These are phyloP conservation scores for Xylaria multiplex DNA, from an alignment of 2,329 filamentous ascomycete genomes.

Conservation along the genomic window DNA sequence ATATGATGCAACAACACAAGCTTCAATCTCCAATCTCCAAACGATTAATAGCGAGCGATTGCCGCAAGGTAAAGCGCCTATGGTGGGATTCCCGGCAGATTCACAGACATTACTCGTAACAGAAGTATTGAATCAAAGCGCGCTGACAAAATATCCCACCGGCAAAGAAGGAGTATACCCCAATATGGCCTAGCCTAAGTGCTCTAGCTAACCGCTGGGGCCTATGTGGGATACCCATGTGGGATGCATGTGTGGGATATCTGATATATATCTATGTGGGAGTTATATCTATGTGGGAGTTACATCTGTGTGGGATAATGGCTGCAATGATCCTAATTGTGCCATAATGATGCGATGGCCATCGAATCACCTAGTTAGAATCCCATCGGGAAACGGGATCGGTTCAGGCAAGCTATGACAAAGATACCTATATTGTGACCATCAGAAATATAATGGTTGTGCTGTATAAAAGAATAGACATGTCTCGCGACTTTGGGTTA, in stretches of 20 bases:
- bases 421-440: not conserved
- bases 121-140: not conserved
- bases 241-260: constrained; percentile 23
- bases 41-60: not conserved
- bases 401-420: not conserved
- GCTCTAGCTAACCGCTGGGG: not conserved
- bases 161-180: constrained; percentile 3
- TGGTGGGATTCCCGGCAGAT: not conserved
- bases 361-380: not conserved
- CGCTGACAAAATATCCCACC: constrained; percentile 33
- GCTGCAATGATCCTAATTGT: too few relatives aligned
- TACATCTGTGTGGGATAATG: constrained; percentile 1
- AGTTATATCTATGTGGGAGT: not conserved
- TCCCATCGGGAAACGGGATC: not conserved
- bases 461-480: constrained; percentile 1
- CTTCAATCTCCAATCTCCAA: not conserved
- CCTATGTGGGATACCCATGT: constrained; percentile 10
- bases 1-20: constrained; percentile 5
- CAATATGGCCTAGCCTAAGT: constrained; percentile 27
- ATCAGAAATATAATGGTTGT: not conserved
- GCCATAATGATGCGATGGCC: too few relatives aligned
- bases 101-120: not conserved
- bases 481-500: not conserved
- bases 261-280: not conserved
- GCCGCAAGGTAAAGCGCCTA: not conserved